Base-by-base conservation (phyloP, 306 rosid species). In the Lupinus albus region DNA sequence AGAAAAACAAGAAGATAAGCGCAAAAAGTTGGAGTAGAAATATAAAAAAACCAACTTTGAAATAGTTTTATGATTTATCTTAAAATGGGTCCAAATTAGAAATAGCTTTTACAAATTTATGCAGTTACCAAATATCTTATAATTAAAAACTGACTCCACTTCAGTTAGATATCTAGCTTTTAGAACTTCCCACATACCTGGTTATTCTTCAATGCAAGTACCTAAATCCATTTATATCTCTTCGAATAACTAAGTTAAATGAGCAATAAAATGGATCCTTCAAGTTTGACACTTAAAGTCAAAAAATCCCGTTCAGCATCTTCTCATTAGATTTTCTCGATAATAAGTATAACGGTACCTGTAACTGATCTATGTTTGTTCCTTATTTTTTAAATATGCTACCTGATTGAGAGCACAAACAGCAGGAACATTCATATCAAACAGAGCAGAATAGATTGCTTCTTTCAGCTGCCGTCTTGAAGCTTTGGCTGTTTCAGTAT, bases 341-440 rank as follows among this genome's bases (percentile, higher is more conserved):
- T 13, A 14, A 28, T 60, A 61, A 11, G 45, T 52, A 51, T 8
- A 52, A 15, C 2, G 56, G 30, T 25, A 25, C 30, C 53, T 15
- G 13, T 38, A 51, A 33, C 3, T 14, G 21, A 6, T 6, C 6
- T 51, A 11, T 14, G 0, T 1, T 9, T 16, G 15, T 5, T 15
- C 21, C 11, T 25, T 8, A 38, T 38, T 25, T 39, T 45, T 2
- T 28, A 11, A 47, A 61, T 0, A 8, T 11, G 62, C 11, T 55
- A 87, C 96, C 91, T 89, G 96, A 68, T 87, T 87, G 60, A 89
- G 73, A 55, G 94, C 89, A 81, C 94, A 87, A 75, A 87, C 87
- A 65, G 89, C 87, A 39, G 96, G 91, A 67, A 87, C 96, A 60
- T 87, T 83, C 89, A 89, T 81, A 79, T 82, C 86, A 78, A 89